phyloP scores from a whole-genome alignment of 345 rosid genomes.

The Salix dunnii region DNA sequence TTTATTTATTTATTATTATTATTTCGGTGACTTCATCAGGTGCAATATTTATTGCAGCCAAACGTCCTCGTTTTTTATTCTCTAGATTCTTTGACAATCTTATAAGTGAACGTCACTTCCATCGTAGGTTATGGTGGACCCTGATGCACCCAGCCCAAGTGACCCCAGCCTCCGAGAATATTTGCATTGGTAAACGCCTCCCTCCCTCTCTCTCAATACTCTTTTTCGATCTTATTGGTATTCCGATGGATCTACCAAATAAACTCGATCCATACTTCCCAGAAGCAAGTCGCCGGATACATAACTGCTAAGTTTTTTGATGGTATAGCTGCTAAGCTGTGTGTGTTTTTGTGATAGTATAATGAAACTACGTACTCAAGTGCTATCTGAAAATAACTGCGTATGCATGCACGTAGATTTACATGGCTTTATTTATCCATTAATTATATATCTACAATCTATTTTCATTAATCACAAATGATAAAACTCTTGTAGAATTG shows the following conservation, averaged over 20 bases:
- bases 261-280: too few species aligned
- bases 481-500: background rate
- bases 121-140: constrained; percentile 65
- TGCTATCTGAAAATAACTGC: too few species aligned
- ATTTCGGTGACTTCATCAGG: background rate
- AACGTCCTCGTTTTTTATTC: background rate
- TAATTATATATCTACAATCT: background rate
- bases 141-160: constrained; percentile 77
- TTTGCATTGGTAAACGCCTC: constrained; percentile 46
- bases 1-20: background rate
- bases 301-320: too few species aligned
- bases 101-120: background rate
- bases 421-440: too few species aligned
- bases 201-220: background rate
- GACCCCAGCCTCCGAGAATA: constrained; percentile 57
- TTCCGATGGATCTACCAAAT: background rate
- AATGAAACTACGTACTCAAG: too few species aligned
- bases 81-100: background rate
- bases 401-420: too few species aligned
- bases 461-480: background rate
- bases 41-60: background rate
- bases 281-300: too few species aligned
- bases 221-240: background rate
- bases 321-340: too few species aligned
- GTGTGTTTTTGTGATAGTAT: too few species aligned